phyloP scores from a whole-genome alignment of 2,329 filamentous ascomycete species.

The Fusarium devonianum region DNA sequence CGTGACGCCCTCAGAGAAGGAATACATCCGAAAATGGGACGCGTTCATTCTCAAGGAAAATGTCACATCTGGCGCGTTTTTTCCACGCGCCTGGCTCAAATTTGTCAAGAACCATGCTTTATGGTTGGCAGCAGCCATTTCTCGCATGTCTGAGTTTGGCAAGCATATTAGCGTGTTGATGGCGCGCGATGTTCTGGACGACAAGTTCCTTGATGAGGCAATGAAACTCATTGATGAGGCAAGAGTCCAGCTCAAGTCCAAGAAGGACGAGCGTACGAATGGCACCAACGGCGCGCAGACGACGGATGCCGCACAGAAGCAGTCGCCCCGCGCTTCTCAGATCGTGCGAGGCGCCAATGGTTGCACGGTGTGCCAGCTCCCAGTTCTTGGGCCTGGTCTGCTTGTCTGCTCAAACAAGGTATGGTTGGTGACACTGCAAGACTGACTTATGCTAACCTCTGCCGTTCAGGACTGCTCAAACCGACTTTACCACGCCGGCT shows the following conservation, averaged over 20 bases:
- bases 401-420: constrained; percentile 61
- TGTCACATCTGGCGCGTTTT: constrained; percentile 59
- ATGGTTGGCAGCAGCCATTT: constrained; percentile 59
- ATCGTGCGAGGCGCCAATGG: constrained; percentile 54
- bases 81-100: constrained; percentile 59
- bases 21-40: constrained; percentile 67
- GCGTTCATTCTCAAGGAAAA: constrained; percentile 60
- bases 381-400: constrained; percentile 56
- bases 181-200: constrained; percentile 56
- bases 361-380: constrained; percentile 57
- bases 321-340: constrained; percentile 46
- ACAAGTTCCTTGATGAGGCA: constrained; percentile 53
- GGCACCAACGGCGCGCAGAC: constrained; percentile 17
- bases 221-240: constrained; percentile 54
- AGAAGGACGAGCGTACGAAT: constrained; percentile 12
- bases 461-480: constrained; percentile 51
- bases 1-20: constrained; percentile 61
- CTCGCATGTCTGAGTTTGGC: constrained; percentile 61
- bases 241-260: constrained; percentile 41
- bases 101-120: constrained; percentile 59
- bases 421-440: constrained; percentile 31
- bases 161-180: constrained; percentile 62
- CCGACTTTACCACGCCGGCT: constrained; percentile 59
- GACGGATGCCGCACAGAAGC: constrained; percentile 32
- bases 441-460: constrained; percentile 24